Conservation (phyloP, 208 protist genomes). For the Acanthamoeba culbertsoni region DNA sequence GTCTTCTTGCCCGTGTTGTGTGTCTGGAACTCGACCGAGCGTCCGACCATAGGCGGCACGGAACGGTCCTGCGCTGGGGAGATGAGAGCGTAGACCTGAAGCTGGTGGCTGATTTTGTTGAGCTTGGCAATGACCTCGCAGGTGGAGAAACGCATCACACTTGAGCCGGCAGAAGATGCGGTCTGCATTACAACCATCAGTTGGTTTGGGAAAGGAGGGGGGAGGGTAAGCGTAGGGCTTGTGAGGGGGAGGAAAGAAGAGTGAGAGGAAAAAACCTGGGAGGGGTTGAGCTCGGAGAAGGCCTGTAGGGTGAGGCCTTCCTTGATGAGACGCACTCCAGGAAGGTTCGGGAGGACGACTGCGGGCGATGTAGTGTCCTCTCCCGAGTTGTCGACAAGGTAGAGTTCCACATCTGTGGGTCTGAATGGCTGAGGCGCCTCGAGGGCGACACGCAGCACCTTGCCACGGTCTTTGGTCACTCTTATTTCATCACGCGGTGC, state of each 20-base stretch:
- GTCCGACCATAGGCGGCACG: not conserved
- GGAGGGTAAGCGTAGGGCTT: no score
- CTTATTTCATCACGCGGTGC: not conserved
- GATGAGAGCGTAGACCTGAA: conserved; percentile 2
- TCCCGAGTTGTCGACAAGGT: not conserved
- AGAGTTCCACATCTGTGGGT: not conserved
- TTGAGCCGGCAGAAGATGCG: not conserved
- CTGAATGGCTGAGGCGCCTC: not conserved
- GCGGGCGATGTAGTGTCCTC: not conserved
- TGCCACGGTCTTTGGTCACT: not conserved
- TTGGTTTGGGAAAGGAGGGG: no score
- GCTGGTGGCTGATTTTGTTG: not conserved
- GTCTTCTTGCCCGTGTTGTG: conserved; percentile 48
- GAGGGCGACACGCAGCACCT: not conserved
- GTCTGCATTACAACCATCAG: not conserved
- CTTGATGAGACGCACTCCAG: not conserved
- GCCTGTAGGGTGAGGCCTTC: not conserved
- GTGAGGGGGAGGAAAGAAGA: no score
- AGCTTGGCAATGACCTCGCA: conserved; percentile 17
- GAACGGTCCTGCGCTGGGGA: not conserved
- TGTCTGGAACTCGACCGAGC: conserved; percentile 21
- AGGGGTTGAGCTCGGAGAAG: not conserved
- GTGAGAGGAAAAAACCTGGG: no score
- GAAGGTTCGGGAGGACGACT: not conserved
- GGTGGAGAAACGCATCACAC: not conserved